phyloP scores from a whole-genome alignment of 169 alveolate species.

The Plasmodium fragile region DNA sequence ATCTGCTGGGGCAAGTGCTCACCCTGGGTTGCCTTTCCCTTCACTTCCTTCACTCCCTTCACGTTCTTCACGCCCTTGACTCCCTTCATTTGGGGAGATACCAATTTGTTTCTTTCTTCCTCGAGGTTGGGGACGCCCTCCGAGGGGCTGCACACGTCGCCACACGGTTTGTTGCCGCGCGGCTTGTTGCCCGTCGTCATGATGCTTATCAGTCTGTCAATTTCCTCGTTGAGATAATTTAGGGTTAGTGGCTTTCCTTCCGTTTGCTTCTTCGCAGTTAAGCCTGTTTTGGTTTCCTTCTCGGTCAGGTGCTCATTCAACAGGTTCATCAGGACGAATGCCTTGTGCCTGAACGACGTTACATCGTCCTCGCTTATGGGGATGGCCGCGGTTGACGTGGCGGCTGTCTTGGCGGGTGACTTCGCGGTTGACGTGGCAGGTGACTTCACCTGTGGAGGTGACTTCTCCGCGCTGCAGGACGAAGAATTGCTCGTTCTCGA shows the following conservation, averaged over 20 bases:
- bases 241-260: not conserved
- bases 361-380: not conserved
- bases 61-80: too few relatives aligned
- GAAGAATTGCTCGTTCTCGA: not conserved
- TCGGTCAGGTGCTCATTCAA: not conserved
- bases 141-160: not conserved
- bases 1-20: not conserved
- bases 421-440: not conserved
- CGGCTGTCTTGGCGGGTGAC: not conserved
- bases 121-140: not conserved
- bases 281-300: not conserved
- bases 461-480: not conserved
- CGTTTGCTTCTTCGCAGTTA: not conserved
- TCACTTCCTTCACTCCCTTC: not conserved
- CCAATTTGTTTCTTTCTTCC: not conserved
- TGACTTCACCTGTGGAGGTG: not conserved
- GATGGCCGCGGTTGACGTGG: not conserved
- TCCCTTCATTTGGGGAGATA: not conserved
- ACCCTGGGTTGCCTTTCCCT: not conserved
- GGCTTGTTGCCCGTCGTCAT: not conserved
- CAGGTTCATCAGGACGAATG: conserved; percentile 2
- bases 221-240: not conserved
- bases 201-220: not conserved
- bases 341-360: conserved; percentile 3
- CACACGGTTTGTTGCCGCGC: not conserved